phyloP scores from a whole-genome alignment of 352 stramenopile species.

The Achlya hypogyna region DNA sequence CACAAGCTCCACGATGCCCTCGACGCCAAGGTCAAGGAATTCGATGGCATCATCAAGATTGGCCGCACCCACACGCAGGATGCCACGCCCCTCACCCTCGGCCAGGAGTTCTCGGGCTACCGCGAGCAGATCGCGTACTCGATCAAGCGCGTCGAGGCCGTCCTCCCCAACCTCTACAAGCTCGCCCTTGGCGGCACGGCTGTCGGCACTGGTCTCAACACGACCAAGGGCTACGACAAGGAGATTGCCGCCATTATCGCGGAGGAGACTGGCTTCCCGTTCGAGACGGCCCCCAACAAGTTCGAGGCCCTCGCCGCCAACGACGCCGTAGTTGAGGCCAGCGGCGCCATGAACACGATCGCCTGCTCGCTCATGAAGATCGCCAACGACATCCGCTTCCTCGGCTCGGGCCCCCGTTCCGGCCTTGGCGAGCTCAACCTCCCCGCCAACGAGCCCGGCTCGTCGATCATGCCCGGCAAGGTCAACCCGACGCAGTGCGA shows the following conservation, averaged over 20 bases:
- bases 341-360: slow-evolving; percentile 60
- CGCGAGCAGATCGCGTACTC: slow-evolving; percentile 85
- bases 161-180: slow-evolving; percentile 83
- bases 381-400: slow-evolving; percentile 67
- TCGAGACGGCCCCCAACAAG: slow-evolving; percentile 96
- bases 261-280: slow-evolving; percentile 87
- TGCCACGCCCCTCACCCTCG: slow-evolving; percentile 93
- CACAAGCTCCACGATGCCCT: slow-evolving; percentile 78
- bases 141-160: slow-evolving; percentile 77
- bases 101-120: slow-evolving; percentile 96
- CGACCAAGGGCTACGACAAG: slow-evolving; percentile 87
- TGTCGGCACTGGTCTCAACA: slow-evolving; percentile 91
- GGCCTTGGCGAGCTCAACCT: slow-evolving; percentile 53
- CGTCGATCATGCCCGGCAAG: slow-evolving; percentile 68
- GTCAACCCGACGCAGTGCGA: slow-evolving; percentile 91
- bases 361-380: slow-evolving; percentile 72
- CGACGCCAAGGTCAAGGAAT: slow-evolving; percentile 83
- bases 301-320: slow-evolving; percentile 80
- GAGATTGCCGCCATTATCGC: slow-evolving; percentile 91
- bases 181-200: slow-evolving; percentile 92
- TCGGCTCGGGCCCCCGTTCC: slow-evolving; percentile 47
- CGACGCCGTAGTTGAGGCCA: slow-evolving; percentile 58
- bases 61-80: slow-evolving; percentile 93
- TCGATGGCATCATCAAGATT: slow-evolving; percentile 95
- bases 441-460: slow-evolving; percentile 57